A percentile compares a stretch with the other conserved stretches of the same genome.
phyloP scores from a whole-genome alignment of 2,329 filamentous ascomycete species.

The Pseudomassariella vexata region DNA sequence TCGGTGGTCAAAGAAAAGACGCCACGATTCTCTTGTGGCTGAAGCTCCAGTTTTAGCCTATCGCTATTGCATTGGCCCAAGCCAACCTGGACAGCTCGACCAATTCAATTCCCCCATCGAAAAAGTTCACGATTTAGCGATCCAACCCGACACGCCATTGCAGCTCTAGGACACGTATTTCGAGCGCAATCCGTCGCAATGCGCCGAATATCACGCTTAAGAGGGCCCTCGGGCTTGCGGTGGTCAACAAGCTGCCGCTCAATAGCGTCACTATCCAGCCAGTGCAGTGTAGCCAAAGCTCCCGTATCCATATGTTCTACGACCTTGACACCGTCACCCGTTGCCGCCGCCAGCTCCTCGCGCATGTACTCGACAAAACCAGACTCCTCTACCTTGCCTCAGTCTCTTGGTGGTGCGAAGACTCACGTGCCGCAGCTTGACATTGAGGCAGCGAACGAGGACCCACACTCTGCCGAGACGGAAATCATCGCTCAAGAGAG shows the following conservation, averaged over 20 bases:
- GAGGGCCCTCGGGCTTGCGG: conserved; percentile 16
- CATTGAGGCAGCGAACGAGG: not conserved
- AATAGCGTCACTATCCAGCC: conserved; percentile 13
- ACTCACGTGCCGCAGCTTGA: not conserved
- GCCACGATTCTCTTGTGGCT: conserved; percentile 3
- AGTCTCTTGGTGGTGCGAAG: no score
- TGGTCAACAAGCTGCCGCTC: conserved; percentile 3
- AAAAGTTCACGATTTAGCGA: no score
- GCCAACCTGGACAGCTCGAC: no score
- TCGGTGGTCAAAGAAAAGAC: no score
- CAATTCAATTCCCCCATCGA: no score
- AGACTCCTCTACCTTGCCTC: no score
- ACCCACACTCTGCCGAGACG: not conserved
- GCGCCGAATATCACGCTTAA: conserved; percentile 23
- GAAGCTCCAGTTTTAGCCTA: conserved; percentile 1
- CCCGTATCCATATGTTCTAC: conserved; percentile 4
- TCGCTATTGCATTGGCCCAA: no score
- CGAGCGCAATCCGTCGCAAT: conserved; percentile 12
- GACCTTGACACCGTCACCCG: not conserved
- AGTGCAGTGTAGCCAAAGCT: conserved; percentile 15
- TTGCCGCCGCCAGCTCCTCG: conserved; percentile 5
- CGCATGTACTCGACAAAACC: conserved; percentile 19
- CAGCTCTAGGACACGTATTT: not conserved
- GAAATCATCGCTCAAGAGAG: conserved; percentile 2
- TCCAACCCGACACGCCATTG: not conserved